phyloP scores from a whole-genome alignment of 139 green algal species.

The Raphidocelis subcapitata region DNA sequence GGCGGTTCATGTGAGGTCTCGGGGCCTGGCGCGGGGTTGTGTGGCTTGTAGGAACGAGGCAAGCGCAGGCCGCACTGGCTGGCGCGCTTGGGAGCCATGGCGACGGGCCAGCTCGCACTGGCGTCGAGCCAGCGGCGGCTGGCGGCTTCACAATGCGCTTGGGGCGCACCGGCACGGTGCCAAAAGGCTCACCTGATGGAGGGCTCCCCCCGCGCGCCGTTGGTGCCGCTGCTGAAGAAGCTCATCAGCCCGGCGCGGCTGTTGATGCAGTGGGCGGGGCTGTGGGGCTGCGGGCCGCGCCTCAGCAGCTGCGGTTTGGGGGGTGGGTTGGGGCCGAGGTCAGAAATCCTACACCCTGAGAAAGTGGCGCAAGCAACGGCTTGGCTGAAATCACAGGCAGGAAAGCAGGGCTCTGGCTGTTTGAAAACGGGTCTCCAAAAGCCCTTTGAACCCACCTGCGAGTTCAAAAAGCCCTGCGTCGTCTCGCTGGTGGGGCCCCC shows the following conservation, averaged over 20 bases:
- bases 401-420: not conserved
- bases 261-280: slow-evolving; percentile 49
- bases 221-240: slow-evolving; percentile 52
- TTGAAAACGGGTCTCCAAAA: not conserved
- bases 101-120: too few species aligned
- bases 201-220: not conserved
- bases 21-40: not conserved
- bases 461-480: slow-evolving; percentile 38
- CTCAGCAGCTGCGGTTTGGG: slow-evolving; percentile 11
- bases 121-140: too few species aligned
- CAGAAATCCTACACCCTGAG: too few species aligned
- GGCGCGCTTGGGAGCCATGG: too few species aligned
- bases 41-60: not conserved
- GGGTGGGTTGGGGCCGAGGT: too few species aligned
- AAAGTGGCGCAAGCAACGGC: not conserved
- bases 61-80: too few species aligned
- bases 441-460: slow-evolving; percentile 1
- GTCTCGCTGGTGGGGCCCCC: slow-evolving; percentile 41
- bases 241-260: slow-evolving; percentile 49
- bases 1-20: not conserved
- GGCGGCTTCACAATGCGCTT: too few species aligned
- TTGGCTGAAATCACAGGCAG: slow-evolving; percentile 1
- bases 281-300: slow-evolving; percentile 11
- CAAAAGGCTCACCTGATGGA: too few species aligned
- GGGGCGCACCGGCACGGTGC: too few species aligned